Evolutionary conservation across 192 early-diverging fungal species (phyloP).

Genomic region (Backusella psychrophila): DNA sequence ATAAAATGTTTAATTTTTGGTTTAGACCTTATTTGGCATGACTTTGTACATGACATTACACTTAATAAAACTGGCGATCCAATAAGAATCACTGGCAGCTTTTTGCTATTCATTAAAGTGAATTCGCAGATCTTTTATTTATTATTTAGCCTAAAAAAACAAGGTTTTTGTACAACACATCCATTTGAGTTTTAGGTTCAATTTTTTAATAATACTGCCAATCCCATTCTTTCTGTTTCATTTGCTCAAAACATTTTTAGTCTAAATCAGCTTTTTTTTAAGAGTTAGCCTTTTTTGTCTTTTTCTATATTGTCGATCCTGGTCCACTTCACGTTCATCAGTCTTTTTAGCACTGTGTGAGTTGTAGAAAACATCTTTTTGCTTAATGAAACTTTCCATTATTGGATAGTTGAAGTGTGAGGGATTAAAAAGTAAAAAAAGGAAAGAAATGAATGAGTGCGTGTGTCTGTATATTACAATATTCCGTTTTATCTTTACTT

Average conservation of each 20-base stretch:
- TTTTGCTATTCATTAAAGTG: slow-evolving; percentile 1
- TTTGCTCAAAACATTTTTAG: slow-evolving; percentile 9
- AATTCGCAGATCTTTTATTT: neutral
- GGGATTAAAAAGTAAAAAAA: neutral
- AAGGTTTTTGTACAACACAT: neutral
- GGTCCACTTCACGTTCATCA: neutral
- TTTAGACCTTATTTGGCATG: slow-evolving; percentile 1
- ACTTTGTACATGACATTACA: slow-evolving; percentile 12
- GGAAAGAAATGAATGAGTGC: too few species aligned
- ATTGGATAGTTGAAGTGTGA: slow-evolving; percentile 1
- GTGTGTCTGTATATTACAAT: neutral
- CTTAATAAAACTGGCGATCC: slow-evolving; percentile 2
- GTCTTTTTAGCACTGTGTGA: neutral
- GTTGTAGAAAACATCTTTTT: slow-evolving; percentile 1
- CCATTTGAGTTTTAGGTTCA: neutral
- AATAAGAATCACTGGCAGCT: slow-evolving; percentile 1
- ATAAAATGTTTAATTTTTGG: slow-evolving; percentile 3
- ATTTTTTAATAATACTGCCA: neutral
- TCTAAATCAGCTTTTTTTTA: neutral
- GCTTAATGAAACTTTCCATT: slow-evolving; percentile 3
- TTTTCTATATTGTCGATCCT: slow-evolving; percentile 7
- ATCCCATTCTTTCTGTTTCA: slow-evolving; percentile 14
- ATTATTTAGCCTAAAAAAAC: slow-evolving; percentile 10
- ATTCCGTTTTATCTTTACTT: neutral
- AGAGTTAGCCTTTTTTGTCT: neutral